phyloP scores from a whole-genome alignment of 495 filamentous ascomycete species.

The Bryoglossum gracile region DNA sequence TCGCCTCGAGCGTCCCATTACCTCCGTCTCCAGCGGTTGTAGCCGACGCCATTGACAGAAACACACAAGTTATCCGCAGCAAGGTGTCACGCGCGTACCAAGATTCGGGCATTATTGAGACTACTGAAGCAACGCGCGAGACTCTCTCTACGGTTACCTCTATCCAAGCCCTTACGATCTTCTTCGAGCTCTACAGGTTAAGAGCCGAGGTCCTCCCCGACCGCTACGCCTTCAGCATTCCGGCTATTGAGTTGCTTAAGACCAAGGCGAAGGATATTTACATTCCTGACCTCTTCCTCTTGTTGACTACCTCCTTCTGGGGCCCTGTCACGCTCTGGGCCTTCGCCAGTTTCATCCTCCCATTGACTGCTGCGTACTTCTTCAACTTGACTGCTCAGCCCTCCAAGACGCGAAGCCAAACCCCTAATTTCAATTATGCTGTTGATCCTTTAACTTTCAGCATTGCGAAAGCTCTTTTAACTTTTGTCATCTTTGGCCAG shows the following conservation, averaged over 20 bases:
- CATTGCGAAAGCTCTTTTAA: conserved; percentile 71
- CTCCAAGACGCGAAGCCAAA: conserved; percentile 24
- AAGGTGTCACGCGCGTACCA: conserved; percentile 41
- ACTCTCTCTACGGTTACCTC: conserved; percentile 59
- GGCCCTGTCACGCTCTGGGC: conserved; percentile 70
- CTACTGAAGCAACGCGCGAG: conserved; percentile 54
- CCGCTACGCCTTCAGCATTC: conserved; percentile 62
- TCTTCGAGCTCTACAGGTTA: conserved; percentile 55
- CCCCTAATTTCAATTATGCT: conserved; percentile 35
- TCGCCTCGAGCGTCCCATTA: conserved; percentile 48
- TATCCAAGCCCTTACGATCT: conserved; percentile 55
- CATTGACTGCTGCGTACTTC: conserved; percentile 69
- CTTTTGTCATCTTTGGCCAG: conserved; percentile 70
- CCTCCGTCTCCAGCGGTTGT: conserved; percentile 82
- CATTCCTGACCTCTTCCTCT: conserved; percentile 72
- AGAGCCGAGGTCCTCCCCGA: conserved; percentile 57
- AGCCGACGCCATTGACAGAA: conserved; percentile 72
- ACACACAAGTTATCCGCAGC: conserved; percentile 55
- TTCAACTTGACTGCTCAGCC: conserved; percentile 62
- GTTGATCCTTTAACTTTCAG: conserved; percentile 87
- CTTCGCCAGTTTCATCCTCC: conserved; percentile 60
- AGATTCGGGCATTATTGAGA: conserved; percentile 44
- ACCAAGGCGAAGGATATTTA: conserved; percentile 45
- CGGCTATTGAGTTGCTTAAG: conserved; percentile 48
- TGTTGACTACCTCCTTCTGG: conserved; percentile 81